phyloP scores from a whole-genome alignment of 495 filamentous ascomycete genomes.

The Trichoderma reesei region DNA sequence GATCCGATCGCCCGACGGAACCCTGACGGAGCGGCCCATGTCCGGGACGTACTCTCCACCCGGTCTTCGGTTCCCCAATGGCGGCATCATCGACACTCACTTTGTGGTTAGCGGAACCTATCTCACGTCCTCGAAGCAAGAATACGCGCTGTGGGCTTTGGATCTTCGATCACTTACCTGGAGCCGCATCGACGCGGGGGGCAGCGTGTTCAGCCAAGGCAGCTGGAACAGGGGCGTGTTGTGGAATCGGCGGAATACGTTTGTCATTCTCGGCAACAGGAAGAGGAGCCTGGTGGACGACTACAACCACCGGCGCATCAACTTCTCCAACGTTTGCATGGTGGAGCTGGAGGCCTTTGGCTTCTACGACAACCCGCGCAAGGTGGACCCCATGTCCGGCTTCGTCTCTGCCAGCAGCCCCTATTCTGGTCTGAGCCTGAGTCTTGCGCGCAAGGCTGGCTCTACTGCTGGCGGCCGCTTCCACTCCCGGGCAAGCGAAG shows the following conservation, averaged over 20 bases:
- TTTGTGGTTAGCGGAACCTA: constrained; percentile 97
- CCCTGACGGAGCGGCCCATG: constrained; percentile 81
- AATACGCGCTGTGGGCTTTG: constrained; percentile 95
- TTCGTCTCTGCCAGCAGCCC: constrained; percentile 75
- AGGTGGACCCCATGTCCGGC: constrained; percentile 62
- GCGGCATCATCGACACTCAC: constrained; percentile 84
- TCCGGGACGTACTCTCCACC: constrained; percentile 76
- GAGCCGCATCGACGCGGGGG: constrained; percentile 94
- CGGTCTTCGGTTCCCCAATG: constrained; percentile 88
- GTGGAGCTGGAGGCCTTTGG: constrained; percentile 96
- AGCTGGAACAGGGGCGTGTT: constrained; percentile 94
- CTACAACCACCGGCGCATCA: constrained; percentile 95
- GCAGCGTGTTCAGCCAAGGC: constrained; percentile 83
- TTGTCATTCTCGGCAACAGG: constrained; percentile 88
- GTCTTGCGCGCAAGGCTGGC: constrained; percentile 49
- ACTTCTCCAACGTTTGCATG: constrained; percentile 92
- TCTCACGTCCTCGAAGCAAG: constrained; percentile 92
- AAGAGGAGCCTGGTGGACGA: constrained; percentile 93
- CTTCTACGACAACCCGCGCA: constrained; percentile 86
- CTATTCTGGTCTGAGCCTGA: constrained; percentile 37
- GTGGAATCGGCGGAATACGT: constrained; percentile 86
- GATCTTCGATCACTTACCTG: constrained; percentile 81
- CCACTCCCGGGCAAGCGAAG: constrained; percentile 61
- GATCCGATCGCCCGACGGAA: constrained; percentile 74
- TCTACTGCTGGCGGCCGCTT: constrained; percentile 59